Conservation (phyloP, 176 grass and related monocot species). For the Poa pratensis region DNA sequence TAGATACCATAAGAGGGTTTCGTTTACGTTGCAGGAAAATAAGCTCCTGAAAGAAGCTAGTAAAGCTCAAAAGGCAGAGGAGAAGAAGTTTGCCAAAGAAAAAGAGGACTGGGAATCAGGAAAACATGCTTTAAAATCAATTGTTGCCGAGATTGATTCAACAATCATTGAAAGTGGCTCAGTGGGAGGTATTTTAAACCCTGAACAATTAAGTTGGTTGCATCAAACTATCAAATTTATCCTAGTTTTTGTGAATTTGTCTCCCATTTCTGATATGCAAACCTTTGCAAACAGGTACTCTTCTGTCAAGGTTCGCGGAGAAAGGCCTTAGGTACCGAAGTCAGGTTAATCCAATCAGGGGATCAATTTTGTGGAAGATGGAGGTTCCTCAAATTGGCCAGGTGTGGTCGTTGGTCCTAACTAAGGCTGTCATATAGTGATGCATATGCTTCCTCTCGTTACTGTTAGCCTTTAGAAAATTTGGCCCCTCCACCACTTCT, state of each 20-base stretch:
- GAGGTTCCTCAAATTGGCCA: slow-evolving; percentile 60
- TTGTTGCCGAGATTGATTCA: slow-evolving; percentile 65
- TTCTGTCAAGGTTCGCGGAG: slow-evolving; percentile 63
- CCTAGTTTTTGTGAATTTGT: not conserved
- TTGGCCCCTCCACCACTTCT: not conserved
- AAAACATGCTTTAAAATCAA: slow-evolving; percentile 70
- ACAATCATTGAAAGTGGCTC: slow-evolving; percentile 64
- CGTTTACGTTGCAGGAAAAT: slow-evolving; percentile 59
- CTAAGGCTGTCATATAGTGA: not conserved
- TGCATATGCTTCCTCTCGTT: slow-evolving; percentile 12
- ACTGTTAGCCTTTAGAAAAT: not conserved
- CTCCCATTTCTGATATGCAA: not conserved
- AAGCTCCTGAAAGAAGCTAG: slow-evolving; percentile 65
- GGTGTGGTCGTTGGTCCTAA: slow-evolving; percentile 37
- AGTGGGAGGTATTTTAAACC: slow-evolving; percentile 64
- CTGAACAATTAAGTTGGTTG: not conserved
- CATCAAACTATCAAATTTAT: not conserved
- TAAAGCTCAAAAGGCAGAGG: slow-evolving; percentile 62
- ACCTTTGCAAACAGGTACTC: slow-evolving; percentile 49
- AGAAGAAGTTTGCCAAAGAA: slow-evolving; percentile 70
- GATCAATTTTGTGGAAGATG: slow-evolving; percentile 86
- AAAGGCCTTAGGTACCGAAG: slow-evolving; percentile 52
- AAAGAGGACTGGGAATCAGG: slow-evolving; percentile 76
- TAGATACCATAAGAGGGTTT: slow-evolving; percentile 9
- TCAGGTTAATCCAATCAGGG: slow-evolving; percentile 54